Evolutionary conservation across 176 grass and related monocot genomes (phyloP).

Genomic region (Poa annua): DNA sequence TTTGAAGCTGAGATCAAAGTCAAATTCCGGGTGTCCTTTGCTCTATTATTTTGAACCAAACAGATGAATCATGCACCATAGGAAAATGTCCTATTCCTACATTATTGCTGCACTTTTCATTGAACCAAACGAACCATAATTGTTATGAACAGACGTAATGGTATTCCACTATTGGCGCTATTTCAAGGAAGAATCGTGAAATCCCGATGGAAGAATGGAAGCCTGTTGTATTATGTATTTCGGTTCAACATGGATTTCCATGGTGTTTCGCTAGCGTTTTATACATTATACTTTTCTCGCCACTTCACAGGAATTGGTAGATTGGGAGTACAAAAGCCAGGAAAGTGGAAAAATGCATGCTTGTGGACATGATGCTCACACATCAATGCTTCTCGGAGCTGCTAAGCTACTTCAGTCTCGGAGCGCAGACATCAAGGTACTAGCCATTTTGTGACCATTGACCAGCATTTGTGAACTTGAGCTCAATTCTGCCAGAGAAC

Average conservation of each 20-base stretch:
- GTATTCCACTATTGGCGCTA: not conserved
- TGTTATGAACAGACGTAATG: not conserved
- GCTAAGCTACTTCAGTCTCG: constrained; percentile 28
- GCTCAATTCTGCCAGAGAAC: not conserved
- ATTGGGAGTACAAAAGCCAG: constrained; percentile 28
- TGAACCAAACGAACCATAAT: too few species aligned
- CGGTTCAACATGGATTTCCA: not conserved
- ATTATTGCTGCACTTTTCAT: too few species aligned
- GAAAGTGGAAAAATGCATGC: constrained; percentile 32
- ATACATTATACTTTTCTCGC: not conserved
- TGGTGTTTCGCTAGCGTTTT: not conserved
- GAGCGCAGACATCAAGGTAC: constrained; percentile 17
- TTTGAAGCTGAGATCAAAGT: too few species aligned
- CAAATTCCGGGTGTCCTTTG: too few species aligned
- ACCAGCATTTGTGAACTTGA: not conserved
- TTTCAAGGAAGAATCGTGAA: not conserved
- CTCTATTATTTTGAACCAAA: too few species aligned
- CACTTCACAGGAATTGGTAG: constrained; percentile 24
- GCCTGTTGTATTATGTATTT: not conserved
- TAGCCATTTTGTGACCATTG: not conserved
- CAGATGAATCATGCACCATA: too few species aligned
- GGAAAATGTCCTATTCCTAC: too few species aligned
- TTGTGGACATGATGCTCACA: constrained; percentile 26
- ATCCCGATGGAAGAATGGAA: not conserved
- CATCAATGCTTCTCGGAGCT: constrained; percentile 29